Evolutionary conservation across 495 filamentous ascomycete species (phyloP), one percentile per base, ranked within the genome.

Genomic region (Penicillium ochrochloron): DNA sequence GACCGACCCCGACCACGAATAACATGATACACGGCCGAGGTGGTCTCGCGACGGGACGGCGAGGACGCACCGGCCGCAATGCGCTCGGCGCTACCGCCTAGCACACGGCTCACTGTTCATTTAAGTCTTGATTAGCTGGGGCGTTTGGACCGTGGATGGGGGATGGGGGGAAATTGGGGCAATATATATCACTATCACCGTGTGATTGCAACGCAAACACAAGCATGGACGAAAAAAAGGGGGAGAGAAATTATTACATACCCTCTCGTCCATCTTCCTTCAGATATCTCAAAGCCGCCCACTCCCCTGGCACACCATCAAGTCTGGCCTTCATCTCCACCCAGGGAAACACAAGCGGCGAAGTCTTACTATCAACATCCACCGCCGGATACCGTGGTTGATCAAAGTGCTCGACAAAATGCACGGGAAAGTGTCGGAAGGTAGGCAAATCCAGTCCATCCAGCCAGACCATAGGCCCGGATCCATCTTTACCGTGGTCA

Each of bases 391-490:
- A 84, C 50, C 82, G 64, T 1, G 71, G 46, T 34, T 79, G 55
- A 23, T 70, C 50, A 44, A 74, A 84, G 55, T 82, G 76, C 67
- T 84, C 68, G 4, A 79, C 82, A 67, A 84, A 83, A 61, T 83
- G 76, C 21, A 83, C 77, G 1, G 82, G 82, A 44, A 82, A 80
- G 55, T 78, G 75, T 6, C 70, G 65, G 57, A 80, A 83, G 37
- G 63, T 71, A 2, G 81, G 82, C 37, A 83, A 59, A 68, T 84
- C 79, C 11, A 84, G 65, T 0, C 77, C 81, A 69, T 83, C 81
- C 19, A 84, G 69, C 81, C 82, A 85, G 35, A 84, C 78, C 82
- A 85, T 84, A 0, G 81, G 81, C 0, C 79, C 80, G 2, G 71
- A 75, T 3, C 79, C 78, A 39, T 83, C 80, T 19, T 82, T 83